phyloP scores from a whole-genome alignment of 179 eudicot species.

The Amaranthus tricolor region DNA sequence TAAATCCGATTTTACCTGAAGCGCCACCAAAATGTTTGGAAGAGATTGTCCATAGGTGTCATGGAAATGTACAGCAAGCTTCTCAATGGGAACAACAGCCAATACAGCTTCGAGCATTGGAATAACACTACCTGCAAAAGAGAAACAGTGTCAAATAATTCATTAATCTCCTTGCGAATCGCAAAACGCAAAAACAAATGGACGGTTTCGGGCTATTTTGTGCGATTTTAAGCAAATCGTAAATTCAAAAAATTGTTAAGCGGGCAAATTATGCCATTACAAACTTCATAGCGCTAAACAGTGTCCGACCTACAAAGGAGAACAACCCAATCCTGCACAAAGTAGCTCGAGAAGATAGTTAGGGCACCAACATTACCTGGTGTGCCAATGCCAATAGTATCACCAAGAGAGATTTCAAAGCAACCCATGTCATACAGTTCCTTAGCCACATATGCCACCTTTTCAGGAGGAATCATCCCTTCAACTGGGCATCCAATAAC shows the following conservation, averaged over 20 bases:
- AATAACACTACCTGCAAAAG: slow-evolving; percentile 65
- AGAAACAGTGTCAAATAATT: not conserved
- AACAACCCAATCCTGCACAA: not conserved
- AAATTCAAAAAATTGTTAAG: too few species aligned
- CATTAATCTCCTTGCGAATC: too few species aligned
- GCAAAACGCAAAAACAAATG: too few species aligned
- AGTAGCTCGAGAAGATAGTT: slow-evolving; percentile 1
- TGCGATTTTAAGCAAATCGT: too few species aligned
- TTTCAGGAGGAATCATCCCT: slow-evolving; percentile 82
- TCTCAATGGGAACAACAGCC: slow-evolving; percentile 78
- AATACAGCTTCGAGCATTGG: slow-evolving; percentile 95
- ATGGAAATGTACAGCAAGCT: slow-evolving; percentile 94
- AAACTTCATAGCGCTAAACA: not conserved
- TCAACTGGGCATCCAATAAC: slow-evolving; percentile 93
- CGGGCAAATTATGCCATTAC: not conserved
- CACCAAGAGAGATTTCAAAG: slow-evolving; percentile 92
- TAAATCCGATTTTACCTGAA: slow-evolving; percentile 57
- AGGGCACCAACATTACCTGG: slow-evolving; percentile 53
- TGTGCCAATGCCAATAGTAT: slow-evolving; percentile 90
- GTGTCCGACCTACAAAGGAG: not conserved
- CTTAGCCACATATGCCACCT: slow-evolving; percentile 92
- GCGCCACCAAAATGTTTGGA: slow-evolving; percentile 84
- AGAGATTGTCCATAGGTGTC: slow-evolving; percentile 99
- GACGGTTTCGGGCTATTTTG: too few species aligned
- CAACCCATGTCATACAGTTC: slow-evolving; percentile 92